A percentile compares a stretch with the other conserved stretches of the same genome.
Conservation (phyloP, 805 yeast genomes). For the Metschnikowia cerradonensis region DNA sequence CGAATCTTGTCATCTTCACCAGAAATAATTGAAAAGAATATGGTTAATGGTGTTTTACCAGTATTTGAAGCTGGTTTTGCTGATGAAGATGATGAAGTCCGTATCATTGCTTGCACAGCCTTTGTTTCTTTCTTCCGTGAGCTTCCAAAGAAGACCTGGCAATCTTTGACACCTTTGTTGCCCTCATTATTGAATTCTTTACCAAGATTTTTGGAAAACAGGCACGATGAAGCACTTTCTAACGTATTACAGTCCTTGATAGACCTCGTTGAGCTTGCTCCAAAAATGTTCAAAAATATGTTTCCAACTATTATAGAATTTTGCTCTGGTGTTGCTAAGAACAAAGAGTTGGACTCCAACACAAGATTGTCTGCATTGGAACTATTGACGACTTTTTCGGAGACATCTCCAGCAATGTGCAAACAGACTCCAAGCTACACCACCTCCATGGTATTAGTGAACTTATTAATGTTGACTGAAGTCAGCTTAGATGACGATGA, state of each 20-base stretch:
- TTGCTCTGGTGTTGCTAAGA: conserved; percentile 76
- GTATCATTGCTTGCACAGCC: conserved; percentile 88
- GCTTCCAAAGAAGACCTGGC: conserved; percentile 78
- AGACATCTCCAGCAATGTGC: conserved; percentile 94
- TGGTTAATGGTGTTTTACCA: conserved; percentile 54
- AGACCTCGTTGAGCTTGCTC: conserved; percentile 89
- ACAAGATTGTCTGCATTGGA: conserved; percentile 88
- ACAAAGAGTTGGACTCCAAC: conserved; percentile 70
- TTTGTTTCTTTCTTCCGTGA: conserved; percentile 85
- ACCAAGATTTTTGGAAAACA: conserved; percentile 75
- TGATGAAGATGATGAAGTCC: conserved; percentile 75
- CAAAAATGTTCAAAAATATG: conserved; percentile 89
- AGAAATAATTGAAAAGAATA: conserved; percentile 59
- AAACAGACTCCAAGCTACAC: conserved; percentile 71
- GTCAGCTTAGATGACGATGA: conserved; percentile 87
- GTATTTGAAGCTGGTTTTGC: conserved; percentile 78
- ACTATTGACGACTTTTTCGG: conserved; percentile 84
- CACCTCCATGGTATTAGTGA: conserved; percentile 63
- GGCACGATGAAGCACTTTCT: conserved; percentile 77
- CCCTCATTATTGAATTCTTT: conserved; percentile 83
- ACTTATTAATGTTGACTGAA: conserved; percentile 85
- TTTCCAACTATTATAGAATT: conserved; percentile 85
- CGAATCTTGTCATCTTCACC: conserved; percentile 87
- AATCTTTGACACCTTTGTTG: conserved; percentile 66
- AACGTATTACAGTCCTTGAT: conserved; percentile 85